Evolutionary conservation across 2,329 filamentous ascomycete species (phyloP).

Genomic region (Iodosphaeria phyllophila): DNA sequence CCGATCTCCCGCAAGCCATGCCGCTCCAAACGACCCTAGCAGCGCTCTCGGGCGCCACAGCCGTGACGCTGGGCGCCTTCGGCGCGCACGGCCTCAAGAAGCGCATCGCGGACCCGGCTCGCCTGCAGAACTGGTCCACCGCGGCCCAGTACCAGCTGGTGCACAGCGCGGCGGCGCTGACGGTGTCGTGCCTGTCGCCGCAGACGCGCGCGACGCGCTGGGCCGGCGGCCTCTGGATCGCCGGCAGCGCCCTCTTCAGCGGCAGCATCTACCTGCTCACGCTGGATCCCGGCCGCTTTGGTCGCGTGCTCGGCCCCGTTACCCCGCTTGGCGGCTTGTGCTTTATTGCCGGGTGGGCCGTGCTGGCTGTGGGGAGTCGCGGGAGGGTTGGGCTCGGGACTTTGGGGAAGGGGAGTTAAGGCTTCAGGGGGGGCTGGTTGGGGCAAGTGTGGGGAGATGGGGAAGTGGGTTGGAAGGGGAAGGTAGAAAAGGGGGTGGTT

Average conservation of each 20-base stretch:
- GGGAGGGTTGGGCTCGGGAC: conserved; percentile 1
- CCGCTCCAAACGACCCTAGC: conserved; percentile 38
- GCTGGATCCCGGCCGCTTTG: conserved; percentile 41
- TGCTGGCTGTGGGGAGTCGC: conserved; percentile 14
- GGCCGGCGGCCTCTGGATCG: conserved; percentile 38
- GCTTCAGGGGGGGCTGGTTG: no score
- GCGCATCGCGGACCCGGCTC: conserved; percentile 35
- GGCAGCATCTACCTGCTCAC: conserved; percentile 46
- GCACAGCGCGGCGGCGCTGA: conserved; percentile 40
- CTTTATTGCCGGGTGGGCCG: conserved; percentile 45
- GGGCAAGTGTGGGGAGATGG: no score
- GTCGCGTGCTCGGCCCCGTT: conserved; percentile 40
- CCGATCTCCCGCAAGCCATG: no score
- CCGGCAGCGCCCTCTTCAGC: conserved; percentile 49
- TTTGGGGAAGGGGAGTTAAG: no score
- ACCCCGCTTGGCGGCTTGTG: conserved; percentile 46
- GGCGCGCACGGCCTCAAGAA: conserved; percentile 49
- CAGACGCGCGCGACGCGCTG: conserved; percentile 35
- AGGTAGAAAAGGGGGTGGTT: no score
- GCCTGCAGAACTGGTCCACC: conserved; percentile 40
- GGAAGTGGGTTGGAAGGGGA: no score
- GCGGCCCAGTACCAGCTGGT: conserved; percentile 44
- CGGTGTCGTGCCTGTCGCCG: conserved; percentile 30
- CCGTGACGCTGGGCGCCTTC: conserved; percentile 45
- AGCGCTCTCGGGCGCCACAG: conserved; percentile 40